phyloP scores from a whole-genome alignment of 768 basidiomycete species.

The Suillus sp. region DNA sequence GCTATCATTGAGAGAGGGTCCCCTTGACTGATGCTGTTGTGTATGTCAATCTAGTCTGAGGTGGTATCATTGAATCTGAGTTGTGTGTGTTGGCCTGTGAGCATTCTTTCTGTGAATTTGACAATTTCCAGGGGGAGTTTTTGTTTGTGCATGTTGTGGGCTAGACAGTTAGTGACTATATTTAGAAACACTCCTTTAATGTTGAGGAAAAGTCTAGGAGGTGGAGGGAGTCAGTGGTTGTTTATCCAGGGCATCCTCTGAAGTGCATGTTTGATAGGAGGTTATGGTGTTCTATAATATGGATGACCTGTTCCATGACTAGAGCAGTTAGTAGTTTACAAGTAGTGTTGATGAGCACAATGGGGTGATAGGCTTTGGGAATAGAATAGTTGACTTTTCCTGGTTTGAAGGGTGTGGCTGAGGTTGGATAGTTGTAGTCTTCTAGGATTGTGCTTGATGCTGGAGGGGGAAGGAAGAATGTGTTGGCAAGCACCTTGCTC shows the following conservation, averaged over 20 bases:
- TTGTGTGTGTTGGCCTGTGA: constrained; percentile 9
- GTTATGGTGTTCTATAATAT: constrained; percentile 31
- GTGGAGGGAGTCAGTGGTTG: no score
- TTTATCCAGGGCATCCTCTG: no score
- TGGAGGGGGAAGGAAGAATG: constrained; percentile 30
- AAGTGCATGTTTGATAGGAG: constrained; percentile 30
- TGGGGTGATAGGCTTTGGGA: constrained; percentile 39
- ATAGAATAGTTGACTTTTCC: constrained; percentile 37
- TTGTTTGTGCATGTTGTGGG: constrained; percentile 37
- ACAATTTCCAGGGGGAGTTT: constrained; percentile 18
- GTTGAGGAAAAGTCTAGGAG: no score
- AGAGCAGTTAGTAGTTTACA: constrained; percentile 33
- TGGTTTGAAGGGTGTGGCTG: constrained; percentile 30
- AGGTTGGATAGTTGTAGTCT: constrained; percentile 10
- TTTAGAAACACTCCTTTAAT: constrained; percentile 43
- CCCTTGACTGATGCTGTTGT: constrained; percentile 29
- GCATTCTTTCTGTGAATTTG: constrained; percentile 35
- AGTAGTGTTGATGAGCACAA: constrained; percentile 37
- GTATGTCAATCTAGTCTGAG: constrained; percentile 7
- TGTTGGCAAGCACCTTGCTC: constrained; percentile 13
- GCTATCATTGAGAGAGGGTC: constrained; percentile 14
- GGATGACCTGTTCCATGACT: constrained; percentile 30
- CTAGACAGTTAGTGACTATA: constrained; percentile 15
- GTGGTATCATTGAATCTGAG: constrained; percentile 24
- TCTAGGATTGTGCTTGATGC: neutral